These are phyloP conservation scores for Penicillium desertorum DNA, from an alignment of 495 filamentous ascomycete species.

Conservation along the genomic window DNA sequence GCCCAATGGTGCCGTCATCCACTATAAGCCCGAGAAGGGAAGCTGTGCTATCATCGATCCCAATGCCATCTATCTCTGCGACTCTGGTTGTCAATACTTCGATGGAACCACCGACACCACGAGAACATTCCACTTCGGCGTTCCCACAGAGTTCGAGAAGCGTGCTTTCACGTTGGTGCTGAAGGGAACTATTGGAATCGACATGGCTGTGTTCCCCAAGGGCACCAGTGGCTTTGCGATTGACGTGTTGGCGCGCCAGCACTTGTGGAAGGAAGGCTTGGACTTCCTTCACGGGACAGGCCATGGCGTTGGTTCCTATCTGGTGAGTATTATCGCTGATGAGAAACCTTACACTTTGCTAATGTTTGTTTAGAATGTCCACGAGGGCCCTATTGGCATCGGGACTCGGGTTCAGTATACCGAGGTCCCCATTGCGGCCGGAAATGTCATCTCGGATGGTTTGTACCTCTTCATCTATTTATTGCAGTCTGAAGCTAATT, in stretches of 20 bases:
- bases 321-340: constrained; percentile 43
- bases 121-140: constrained; percentile 86
- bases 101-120: constrained; percentile 98
- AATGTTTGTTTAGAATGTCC: constrained; percentile 67
- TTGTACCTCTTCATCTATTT: constrained; percentile 10
- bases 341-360: constrained; percentile 7
- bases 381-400: constrained; percentile 96
- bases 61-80: constrained; percentile 87
- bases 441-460: constrained; percentile 89
- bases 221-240: constrained; percentile 91
- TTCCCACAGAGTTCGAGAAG: constrained; percentile 80
- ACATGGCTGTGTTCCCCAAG: constrained; percentile 87
- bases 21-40: constrained; percentile 90
- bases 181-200: constrained; percentile 92
- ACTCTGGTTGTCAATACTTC: constrained; percentile 91
- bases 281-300: constrained; percentile 97
- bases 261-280: constrained; percentile 87
- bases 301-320: constrained; percentile 89
- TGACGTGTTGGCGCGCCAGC: constrained; percentile 85
- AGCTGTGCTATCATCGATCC: constrained; percentile 84
- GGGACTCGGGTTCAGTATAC: constrained; percentile 88
- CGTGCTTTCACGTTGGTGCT: constrained; percentile 94
- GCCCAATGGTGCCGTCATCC: constrained; percentile 92
- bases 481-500: constrained; percentile 6
- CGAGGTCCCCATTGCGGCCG: constrained; percentile 84